These are phyloP conservation scores for Fusarium sambucinum DNA, from an alignment of 2,329 filamentous ascomycete species.

Conservation along the genomic window DNA sequence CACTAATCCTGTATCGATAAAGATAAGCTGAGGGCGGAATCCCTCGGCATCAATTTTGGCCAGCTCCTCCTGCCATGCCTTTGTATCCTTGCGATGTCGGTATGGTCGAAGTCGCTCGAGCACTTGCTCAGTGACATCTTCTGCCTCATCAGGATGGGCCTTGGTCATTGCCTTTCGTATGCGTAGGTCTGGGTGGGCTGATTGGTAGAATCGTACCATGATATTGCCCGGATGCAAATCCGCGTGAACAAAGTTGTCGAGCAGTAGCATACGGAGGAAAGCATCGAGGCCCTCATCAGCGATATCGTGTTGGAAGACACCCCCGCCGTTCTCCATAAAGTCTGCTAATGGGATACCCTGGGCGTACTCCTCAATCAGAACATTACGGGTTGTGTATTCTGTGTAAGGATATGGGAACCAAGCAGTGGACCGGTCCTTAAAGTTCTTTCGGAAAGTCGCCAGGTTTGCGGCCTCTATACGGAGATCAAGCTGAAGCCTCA, in stretches of 20 bases:
- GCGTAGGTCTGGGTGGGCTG: conserved; percentile 75
- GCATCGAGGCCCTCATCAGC: conserved; percentile 95
- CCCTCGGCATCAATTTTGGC: conserved; percentile 84
- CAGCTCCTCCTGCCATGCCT: conserved; percentile 81
- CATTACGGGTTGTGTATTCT: conserved; percentile 90
- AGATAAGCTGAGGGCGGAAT: conserved; percentile 92
- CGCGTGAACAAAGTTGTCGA: conserved; percentile 98
- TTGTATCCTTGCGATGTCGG: conserved; percentile 69
- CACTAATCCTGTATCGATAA: conserved; percentile 96
- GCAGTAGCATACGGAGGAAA: conserved; percentile 94
- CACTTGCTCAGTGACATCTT: conserved; percentile 89
- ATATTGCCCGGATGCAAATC: conserved; percentile 98
- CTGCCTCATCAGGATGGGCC: conserved; percentile 61
- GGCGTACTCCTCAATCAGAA: conserved; percentile 95
- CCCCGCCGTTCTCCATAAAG: conserved; percentile 91
- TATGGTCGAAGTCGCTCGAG: conserved; percentile 82
- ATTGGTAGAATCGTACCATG: conserved; percentile 98
- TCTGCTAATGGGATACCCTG: conserved; percentile 91
- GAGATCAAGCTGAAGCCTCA: conserved; percentile 95
- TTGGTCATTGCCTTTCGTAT: conserved; percentile 48
- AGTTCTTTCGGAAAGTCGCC: conserved; percentile 87
- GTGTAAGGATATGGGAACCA: conserved; percentile 97
- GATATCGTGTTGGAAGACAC: conserved; percentile 93
- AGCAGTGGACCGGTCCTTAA: conserved; percentile 88
- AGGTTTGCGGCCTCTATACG: conserved; percentile 95